Evolutionary conservation across 208 protist species (phyloP).

Genomic region (Trypanosoma avium): DNA sequence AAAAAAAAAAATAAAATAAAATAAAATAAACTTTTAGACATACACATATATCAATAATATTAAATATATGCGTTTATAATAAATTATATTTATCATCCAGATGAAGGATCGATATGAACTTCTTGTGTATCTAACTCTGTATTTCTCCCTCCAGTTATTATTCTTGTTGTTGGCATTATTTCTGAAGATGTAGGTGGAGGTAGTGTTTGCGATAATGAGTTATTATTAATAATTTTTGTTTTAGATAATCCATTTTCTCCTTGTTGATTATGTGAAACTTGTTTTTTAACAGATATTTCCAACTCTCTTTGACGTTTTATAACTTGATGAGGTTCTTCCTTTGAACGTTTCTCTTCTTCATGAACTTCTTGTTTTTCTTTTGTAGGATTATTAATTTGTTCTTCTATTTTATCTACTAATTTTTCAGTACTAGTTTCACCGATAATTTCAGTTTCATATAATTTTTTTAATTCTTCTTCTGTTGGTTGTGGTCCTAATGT

Average conservation of each 20-base stretch:
- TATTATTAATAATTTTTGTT: no score
- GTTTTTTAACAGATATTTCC: background rate
- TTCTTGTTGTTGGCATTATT: no score
- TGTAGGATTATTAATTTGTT: background rate
- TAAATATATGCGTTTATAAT: no score
- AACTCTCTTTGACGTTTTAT: background rate
- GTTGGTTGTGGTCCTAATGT: conserved; percentile 12
- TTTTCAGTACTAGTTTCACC: background rate
- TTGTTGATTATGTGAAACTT: background rate
- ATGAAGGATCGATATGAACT: no score
- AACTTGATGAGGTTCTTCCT: background rate
- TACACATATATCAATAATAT: no score
- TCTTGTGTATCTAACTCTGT: no score
- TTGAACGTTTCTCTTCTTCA: background rate
- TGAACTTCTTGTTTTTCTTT: background rate
- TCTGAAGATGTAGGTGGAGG: no score
- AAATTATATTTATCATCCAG: no score
- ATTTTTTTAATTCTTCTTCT: background rate
- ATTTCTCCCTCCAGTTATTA: no score
- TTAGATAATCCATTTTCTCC: background rate
- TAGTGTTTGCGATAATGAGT: no score
- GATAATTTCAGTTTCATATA: background rate
- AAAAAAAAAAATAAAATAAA: no score
- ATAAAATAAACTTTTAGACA: no score
- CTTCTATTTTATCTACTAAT: background rate